Percentiles rank a stretch among this genome's conserved stretches.
Conservation (phyloP, 202 grass and related monocot genomes). For the Schoenoplectus tabernaemontani region DNA sequence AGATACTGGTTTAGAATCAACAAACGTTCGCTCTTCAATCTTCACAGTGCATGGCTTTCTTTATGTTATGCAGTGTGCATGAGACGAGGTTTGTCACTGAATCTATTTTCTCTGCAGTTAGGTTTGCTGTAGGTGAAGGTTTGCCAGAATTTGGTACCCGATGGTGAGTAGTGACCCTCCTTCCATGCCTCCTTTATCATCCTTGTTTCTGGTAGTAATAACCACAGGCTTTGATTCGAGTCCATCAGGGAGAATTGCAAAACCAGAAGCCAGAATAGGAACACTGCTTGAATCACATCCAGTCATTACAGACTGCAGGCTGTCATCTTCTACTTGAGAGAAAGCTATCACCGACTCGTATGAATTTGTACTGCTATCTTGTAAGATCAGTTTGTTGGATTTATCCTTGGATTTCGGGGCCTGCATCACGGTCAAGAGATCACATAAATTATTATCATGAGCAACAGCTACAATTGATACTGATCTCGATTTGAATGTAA, state of each 20-base stretch:
- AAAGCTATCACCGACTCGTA: constrained; percentile 50
- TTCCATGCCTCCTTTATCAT: constrained; percentile 7
- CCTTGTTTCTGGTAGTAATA: constrained; percentile 39
- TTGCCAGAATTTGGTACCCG: constrained; percentile 49
- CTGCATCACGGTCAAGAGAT: constrained; percentile 2
- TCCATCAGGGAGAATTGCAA: constrained; percentile 58
- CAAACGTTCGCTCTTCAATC: constrained; percentile 6
- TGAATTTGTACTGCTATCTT: constrained; percentile 56
- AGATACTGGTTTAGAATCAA: not conserved
- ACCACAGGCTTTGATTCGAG: constrained; percentile 38
- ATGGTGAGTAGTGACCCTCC: constrained; percentile 52
- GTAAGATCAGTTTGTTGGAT: constrained; percentile 39
- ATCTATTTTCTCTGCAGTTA: constrained; percentile 31
- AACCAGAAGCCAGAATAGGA: constrained; percentile 48
- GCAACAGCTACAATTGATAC: not conserved
- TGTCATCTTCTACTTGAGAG: constrained; percentile 36
- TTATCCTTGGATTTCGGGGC: constrained; percentile 21
- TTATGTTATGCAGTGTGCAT: constrained; percentile 50
- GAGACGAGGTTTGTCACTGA: constrained; percentile 30
- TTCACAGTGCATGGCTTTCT: constrained; percentile 46
- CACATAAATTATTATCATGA: not conserved
- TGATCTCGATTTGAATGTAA: not conserved
- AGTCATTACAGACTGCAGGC: constrained; percentile 39
- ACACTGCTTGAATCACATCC: constrained; percentile 58
- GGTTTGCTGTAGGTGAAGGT: constrained; percentile 24